Evolutionary conservation across 129 eudicot species (phyloP), one percentile per base, ranked within the genome.

Genomic region (Heracleum sosnowskyi): DNA sequence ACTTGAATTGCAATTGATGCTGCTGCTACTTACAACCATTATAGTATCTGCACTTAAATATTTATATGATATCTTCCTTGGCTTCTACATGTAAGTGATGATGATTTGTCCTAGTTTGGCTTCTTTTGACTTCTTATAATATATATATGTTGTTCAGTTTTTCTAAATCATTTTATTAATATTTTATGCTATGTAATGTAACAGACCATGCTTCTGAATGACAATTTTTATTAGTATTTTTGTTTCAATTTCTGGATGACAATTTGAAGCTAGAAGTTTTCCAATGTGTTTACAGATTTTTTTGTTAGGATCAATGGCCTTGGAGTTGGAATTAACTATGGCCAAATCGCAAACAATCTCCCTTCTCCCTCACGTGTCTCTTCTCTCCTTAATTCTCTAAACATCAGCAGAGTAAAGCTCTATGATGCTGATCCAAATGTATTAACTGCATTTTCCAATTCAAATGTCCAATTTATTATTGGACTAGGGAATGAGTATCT

Each of bases 251-350:
- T 13, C 24, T 62, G 74, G 63, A 55, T 55, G 31, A 2, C 1
- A 26, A n/a, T n/a, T 26, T 60, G 33, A 60, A 60, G 66, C 17
- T 60, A 60, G 68, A 60, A 60, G 16, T 55, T 29, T 22, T 42
- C 33, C 33, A 29, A 57, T 79, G 33, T 40, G 22, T 81, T 10
- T 83, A 12, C 86, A 89, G 97, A 82, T 71, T 87, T 78, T 71
- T 77, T 77, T 76, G 44, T 79, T 18, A 80, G 86, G 2, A 85
- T 78, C 79, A 77, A 70, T 26, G 49, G 92, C 90, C 73, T 87
- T 71, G 96, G 95, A 82, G 87, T 92, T 44, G 98, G 98, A 63
- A 90, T 93, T 22, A 93, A 93, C 87, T 93, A 93, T 70, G 98
- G 98, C 63, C 85, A 90, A 45, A 87, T 93, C 1, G 97, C 98